These are phyloP conservation scores for Backusella psychrophila DNA, from an alignment of 192 early-diverging fungal species.

Conservation along the genomic window DNA sequence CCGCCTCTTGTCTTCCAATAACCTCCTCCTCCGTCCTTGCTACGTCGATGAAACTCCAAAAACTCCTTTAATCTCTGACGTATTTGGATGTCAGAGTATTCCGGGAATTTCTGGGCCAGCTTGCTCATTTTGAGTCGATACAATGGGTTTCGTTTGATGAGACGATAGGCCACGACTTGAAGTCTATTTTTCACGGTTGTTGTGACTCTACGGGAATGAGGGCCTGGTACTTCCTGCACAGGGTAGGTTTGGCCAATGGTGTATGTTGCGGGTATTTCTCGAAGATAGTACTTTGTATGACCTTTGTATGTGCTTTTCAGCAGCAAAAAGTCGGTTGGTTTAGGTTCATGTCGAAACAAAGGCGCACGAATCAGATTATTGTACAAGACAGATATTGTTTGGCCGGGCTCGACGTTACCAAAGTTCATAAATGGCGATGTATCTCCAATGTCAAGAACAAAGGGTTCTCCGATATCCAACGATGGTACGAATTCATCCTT, in stretches of 20 bases:
- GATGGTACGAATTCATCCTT: slow-evolving; percentile 78
- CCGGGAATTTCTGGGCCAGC: slow-evolving; percentile 80
- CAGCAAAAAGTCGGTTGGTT: slow-evolving; percentile 81
- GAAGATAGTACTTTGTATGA: slow-evolving; percentile 81
- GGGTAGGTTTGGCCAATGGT: slow-evolving; percentile 93
- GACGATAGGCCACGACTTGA: slow-evolving; percentile 83
- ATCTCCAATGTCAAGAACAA: slow-evolving; percentile 85
- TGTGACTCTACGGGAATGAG: slow-evolving; percentile 91
- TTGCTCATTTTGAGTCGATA: slow-evolving; percentile 73
- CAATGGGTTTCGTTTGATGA: slow-evolving; percentile 82
- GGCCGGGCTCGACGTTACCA: slow-evolving; percentile 91
- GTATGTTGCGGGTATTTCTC: slow-evolving; percentile 81
- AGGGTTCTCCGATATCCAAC: slow-evolving; percentile 81
- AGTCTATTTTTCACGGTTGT: slow-evolving; percentile 82
- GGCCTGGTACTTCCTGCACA: slow-evolving; percentile 90
- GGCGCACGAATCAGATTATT: slow-evolving; percentile 97
- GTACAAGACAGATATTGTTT: slow-evolving; percentile 83
- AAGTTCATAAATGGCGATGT: slow-evolving; percentile 93
- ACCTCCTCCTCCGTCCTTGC: slow-evolving; percentile 73
- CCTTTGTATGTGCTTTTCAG: slow-evolving; percentile 78
- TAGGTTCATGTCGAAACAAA: slow-evolving; percentile 71
- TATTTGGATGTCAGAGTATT: slow-evolving; percentile 84
- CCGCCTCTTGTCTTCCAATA: slow-evolving; percentile 88
- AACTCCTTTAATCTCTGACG: slow-evolving; percentile 95
- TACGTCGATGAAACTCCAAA: slow-evolving; percentile 81